Percentiles rank a stretch among this genome's conserved stretches.
Conservation (phyloP, 495 filamentous ascomycete species). For the Penicillium argentinense region DNA sequence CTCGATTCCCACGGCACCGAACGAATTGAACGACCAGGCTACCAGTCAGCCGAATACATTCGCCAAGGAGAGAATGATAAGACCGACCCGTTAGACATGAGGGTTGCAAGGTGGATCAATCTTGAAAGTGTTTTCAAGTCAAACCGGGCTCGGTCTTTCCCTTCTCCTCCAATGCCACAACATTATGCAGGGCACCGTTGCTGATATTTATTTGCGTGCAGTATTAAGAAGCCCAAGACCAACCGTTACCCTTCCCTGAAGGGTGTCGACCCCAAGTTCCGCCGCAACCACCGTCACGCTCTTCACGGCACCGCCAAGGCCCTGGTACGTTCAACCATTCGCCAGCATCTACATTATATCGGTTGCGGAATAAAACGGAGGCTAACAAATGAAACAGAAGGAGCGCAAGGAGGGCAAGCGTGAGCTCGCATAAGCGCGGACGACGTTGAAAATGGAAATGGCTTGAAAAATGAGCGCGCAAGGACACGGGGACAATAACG, state of each 20-base stretch:
- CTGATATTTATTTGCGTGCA: constrained; percentile 47
- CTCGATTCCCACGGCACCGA: constrained; percentile 2
- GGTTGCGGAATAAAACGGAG: not conserved
- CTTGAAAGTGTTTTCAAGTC: constrained; percentile 4
- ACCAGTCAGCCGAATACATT: too few relatives aligned
- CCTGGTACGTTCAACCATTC: constrained; percentile 65
- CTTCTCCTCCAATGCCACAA: too few relatives aligned
- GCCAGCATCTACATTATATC: not conserved
- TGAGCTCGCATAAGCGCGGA: constrained; percentile 74
- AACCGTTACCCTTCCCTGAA: constrained; percentile 97
- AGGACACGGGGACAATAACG: constrained; percentile 41
- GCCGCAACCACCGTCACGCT: constrained; percentile 98
- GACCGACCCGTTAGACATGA: constrained; percentile 5
- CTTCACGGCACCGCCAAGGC: constrained; percentile 98
- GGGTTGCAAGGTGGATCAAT: not conserved
- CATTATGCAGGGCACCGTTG: too few relatives aligned
- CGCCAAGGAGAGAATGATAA: not conserved
- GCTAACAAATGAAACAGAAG: constrained; percentile 71
- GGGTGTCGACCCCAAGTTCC: constrained; percentile 99
- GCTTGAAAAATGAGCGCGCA: constrained; percentile 34
- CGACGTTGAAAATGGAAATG: constrained; percentile 26
- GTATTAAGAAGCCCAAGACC: constrained; percentile 99
- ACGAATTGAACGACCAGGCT: too few relatives aligned
- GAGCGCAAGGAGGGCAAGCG: constrained; percentile 96
- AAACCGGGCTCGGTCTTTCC: too few relatives aligned